Evolutionary conservation across 805 yeast species (phyloP), one percentile per base, ranked within the genome.

Genomic region (Wickerhamomyces xylosicus): DNA sequence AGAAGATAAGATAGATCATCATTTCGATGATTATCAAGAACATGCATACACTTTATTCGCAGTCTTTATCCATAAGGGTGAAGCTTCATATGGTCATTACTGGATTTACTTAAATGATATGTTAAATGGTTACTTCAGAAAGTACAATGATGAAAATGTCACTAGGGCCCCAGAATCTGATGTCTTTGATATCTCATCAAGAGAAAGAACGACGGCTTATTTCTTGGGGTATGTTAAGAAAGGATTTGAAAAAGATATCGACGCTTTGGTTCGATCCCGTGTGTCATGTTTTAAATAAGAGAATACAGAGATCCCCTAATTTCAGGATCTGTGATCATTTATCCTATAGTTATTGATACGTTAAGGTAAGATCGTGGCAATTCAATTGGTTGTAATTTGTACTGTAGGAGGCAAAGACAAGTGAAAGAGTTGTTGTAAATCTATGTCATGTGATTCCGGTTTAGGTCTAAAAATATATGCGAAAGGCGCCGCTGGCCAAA

Each of bases 131-230:
- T 62, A 83, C 17, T 92, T 77, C 74, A 68, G 96, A 44, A 89
- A 86, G 63, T 92, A 92, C 59, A 92, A 92, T 54, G 98, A 92
- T 62, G 97, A 92, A 52, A 69, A 71, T n/a, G 95, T 92, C n/a
- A 76, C 86, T 3, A 94, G 81, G 46, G 96, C 83, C 1, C 63
- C 75, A 0, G 63, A 67, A 1, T 67, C 65, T 18, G 86, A 82
- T 53, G 84, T 84, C 3, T 72, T 79, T 57, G 78, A 83, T 54
- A 77, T 78, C 42, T 63, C 57, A 0, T 73, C 66, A 38, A 79
- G 74, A 0, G 86, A 86, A 55, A 80, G 86, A 0, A 96, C 97
- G 0, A 92, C 97, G 2, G 97, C 98, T 3, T 90, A 90, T 52
- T 90, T 85, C 57, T 66, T 92, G 37, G 95, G 85, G 1, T 90